phyloP scores from a whole-genome alignment of 192 early-diverging fungal genomes.

The Radiomyces spectabilis region DNA sequence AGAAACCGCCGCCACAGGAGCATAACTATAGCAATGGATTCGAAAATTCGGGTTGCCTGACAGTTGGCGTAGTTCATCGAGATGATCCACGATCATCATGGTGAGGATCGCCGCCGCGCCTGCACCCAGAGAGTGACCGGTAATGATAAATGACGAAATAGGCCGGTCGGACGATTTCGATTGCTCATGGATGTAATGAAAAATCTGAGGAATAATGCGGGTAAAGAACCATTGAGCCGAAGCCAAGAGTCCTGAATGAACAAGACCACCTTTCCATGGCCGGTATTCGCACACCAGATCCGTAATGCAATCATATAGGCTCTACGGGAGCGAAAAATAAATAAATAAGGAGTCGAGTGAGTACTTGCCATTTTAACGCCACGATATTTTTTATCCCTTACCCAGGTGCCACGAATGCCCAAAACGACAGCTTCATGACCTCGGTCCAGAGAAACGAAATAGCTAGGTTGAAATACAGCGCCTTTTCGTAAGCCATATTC shows the following conservation, averaged over 20 bases:
- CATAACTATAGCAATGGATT: slow-evolving; percentile 44
- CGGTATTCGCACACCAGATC: slow-evolving; percentile 75
- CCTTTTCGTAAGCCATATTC: slow-evolving; percentile 58
- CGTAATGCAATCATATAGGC: slow-evolving; percentile 64
- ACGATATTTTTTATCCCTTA: slow-evolving; percentile 11
- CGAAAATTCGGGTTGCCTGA: slow-evolving; percentile 34
- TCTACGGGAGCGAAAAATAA: slow-evolving; percentile 27
- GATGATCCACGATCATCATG: slow-evolving; percentile 53
- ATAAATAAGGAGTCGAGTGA: not conserved
- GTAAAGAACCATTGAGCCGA: slow-evolving; percentile 62
- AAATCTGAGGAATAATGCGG: slow-evolving; percentile 51
- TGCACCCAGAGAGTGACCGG: slow-evolving; percentile 61
- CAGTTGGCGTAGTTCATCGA: slow-evolving; percentile 25
- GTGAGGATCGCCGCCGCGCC: slow-evolving; percentile 58
- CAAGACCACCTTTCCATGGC: slow-evolving; percentile 72
- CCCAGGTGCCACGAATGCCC: slow-evolving; percentile 68
- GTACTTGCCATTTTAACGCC: no score
- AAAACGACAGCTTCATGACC: slow-evolving; percentile 55
- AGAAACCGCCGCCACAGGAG: slow-evolving; percentile 49
- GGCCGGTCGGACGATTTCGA: slow-evolving; percentile 18
- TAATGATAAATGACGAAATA: slow-evolving; percentile 43
- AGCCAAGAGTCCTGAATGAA: slow-evolving; percentile 69
- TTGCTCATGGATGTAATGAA: slow-evolving; percentile 31
- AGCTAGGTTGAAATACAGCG: slow-evolving; percentile 62
- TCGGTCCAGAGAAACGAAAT: slow-evolving; percentile 65